These are phyloP conservation scores for Fusarium bulbicola DNA, from an alignment of 2,329 filamentous ascomycete genomes.

Conservation along the genomic window DNA sequence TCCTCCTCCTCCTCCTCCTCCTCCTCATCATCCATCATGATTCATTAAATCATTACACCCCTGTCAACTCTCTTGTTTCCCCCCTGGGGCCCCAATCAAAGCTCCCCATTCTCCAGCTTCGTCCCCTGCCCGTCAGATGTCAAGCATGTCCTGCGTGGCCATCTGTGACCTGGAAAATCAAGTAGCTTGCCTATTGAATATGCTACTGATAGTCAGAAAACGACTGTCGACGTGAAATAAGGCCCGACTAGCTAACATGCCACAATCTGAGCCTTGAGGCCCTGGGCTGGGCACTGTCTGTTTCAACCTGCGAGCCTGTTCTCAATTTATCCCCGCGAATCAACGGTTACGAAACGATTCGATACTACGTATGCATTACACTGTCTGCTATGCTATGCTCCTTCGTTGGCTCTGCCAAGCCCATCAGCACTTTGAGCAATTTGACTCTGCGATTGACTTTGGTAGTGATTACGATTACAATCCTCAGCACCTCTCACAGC, in stretches of 20 bases:
- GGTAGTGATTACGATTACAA: background rate
- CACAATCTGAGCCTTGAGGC: slow-evolving; percentile 4
- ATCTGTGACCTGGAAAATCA: background rate
- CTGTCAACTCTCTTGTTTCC: background rate
- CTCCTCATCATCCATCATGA: background rate
- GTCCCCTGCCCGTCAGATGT: slow-evolving; percentile 33
- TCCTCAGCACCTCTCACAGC: background rate
- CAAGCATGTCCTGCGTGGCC: slow-evolving; percentile 21
- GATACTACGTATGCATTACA: background rate
- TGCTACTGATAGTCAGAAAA: background rate
- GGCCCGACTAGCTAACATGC: slow-evolving; percentile 38
- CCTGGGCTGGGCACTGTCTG: background rate
- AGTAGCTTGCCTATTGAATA: slow-evolving; percentile 22
- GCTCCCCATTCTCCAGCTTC: slow-evolving; percentile 24
- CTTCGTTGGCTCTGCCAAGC: background rate
- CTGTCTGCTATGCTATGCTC: background rate
- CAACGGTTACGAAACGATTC: slow-evolving; percentile 9
- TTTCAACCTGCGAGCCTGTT: background rate
- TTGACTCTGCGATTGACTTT: slow-evolving; percentile 12
- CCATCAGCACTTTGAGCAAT: background rate
- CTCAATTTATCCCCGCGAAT: slow-evolving; percentile 21
- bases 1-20: background rate
- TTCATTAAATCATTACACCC: background rate
- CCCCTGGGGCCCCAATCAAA: slow-evolving; percentile 31
- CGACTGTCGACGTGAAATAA: slow-evolving; percentile 29